A percentile compares a stretch with the other conserved stretches of the same genome.
phyloP scores from a whole-genome alignment of 208 protist genomes.

The Endotrypanum monterogeii region DNA sequence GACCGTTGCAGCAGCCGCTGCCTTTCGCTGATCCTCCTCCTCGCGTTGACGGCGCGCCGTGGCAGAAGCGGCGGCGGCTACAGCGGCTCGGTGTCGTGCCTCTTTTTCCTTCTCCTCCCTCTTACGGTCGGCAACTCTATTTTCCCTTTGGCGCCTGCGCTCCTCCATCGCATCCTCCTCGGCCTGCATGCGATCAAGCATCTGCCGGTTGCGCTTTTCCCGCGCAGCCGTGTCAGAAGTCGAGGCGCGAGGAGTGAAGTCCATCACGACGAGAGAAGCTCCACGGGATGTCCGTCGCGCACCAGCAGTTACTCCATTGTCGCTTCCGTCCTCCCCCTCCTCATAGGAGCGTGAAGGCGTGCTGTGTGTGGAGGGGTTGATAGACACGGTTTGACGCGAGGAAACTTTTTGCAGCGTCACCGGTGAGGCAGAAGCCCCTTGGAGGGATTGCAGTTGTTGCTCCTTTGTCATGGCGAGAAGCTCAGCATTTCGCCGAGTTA shows the following conservation, averaged over 20 bases:
- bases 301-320: neutral
- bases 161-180: conserved; percentile 49
- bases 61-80: conserved; percentile 4
- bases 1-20: conserved; percentile 13
- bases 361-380: conserved; percentile 2
- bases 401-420: conserved; percentile 3
- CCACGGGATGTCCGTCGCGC: neutral
- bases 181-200: conserved; percentile 41
- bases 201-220: conserved; percentile 40
- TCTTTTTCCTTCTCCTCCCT: conserved; percentile 23
- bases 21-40: conserved; percentile 28
- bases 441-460: conserved; percentile 58
- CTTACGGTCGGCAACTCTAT: conserved; percentile 17
- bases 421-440: conserved; percentile 7
- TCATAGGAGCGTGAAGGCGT: neutral
- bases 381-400: conserved; percentile 7
- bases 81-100: conserved; percentile 7
- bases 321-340: neutral
- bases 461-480: conserved; percentile 79
- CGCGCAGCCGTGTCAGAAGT: conserved; percentile 32
- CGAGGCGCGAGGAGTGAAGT: conserved; percentile 43
- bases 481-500: conserved; percentile 81
- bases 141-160: conserved; percentile 35
- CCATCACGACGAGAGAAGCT: conserved; percentile 29
- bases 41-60: conserved; percentile 18